Evolutionary conservation across 495 filamentous ascomycete species (phyloP), one percentile per base, ranked within the genome.

Genomic region (Xylaria cubensis): DNA sequence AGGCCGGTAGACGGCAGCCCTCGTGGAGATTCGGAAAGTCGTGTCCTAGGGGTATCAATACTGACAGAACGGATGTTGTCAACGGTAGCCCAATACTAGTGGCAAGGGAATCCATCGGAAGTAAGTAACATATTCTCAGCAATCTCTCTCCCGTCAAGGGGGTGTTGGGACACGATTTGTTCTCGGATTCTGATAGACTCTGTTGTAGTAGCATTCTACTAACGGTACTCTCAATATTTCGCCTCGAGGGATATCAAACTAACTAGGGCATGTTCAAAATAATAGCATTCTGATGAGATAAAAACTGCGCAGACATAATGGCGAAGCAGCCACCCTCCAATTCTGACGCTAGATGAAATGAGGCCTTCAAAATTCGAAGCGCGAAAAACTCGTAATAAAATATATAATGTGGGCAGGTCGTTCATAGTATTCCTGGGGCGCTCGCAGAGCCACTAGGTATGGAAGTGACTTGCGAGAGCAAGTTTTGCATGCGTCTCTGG

Each of bases 91-190:
- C 70, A 67, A 65, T 24, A 9, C 17, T 78, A 75, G 75, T 78
- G 76, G 76, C 53, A 29, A 26, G 73, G 74, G n/a, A 78, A 78
- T 48, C 64, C 64, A 46, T 72, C 50, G 67, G 76, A 75, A 6
- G 70, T 77, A 13, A 70, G 73, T 48, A 78, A 78, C 41, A 65
- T 78, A 3, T 78, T 78, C 64, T 78, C 76, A 4, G 76, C 75
- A 46, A 72, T 78, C 56, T 77, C 76, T 15, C 65, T 78, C 42
- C 26, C 5, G 7, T 41, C 62, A 48, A 42, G 62, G 21, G 62
- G 9, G 46, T 64, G 62, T 2, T 21, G 62, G 29, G 12, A 64
- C 29, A 42, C 26, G 26, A 29, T 29, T 29, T 29, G 26, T 1
- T 29, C 26, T 29, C 26, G 26, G 26, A 29, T 29, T 29, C 26